A percentile compares a stretch with the other conserved stretches of the same genome.
These are phyloP conservation scores for Keithomyces neogunnii DNA, from an alignment of 2,329 filamentous ascomycete genomes.

Conservation along the genomic window DNA sequence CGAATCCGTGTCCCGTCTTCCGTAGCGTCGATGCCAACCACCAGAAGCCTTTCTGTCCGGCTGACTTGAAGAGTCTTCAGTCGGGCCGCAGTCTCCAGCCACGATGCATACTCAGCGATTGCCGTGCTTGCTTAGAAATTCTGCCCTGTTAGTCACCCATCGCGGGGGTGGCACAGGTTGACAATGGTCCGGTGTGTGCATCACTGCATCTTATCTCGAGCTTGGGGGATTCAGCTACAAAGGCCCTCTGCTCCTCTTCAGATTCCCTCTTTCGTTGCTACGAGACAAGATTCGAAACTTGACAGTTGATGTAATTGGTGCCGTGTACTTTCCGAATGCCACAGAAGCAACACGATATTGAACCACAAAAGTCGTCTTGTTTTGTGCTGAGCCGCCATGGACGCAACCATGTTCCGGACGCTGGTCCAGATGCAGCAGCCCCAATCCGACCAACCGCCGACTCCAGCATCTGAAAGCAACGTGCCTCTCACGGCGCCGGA, in stretches of 20 bases:
- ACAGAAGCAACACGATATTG: no score
- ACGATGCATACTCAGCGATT: neutral
- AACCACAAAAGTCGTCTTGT: neutral
- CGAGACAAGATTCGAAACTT: neutral
- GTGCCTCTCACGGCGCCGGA: conserved; percentile 21
- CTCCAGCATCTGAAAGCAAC: conserved; percentile 9
- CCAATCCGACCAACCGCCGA: conserved; percentile 7
- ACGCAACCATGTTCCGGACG: conserved; percentile 22
- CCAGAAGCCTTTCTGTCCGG: neutral
- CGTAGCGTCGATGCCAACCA: neutral
- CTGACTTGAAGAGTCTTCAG: neutral
- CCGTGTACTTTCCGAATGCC: no score
- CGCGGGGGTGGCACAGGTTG: neutral
- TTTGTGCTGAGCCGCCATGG: conserved; percentile 16
- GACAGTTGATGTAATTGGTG: conserved; percentile 2
- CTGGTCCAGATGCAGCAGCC: conserved; percentile 24
- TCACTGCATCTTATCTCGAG: neutral
- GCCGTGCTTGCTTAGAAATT: neutral
- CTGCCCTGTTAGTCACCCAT: neutral
- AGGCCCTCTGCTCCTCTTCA: no score
- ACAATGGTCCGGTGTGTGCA: neutral
- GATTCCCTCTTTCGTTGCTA: no score
- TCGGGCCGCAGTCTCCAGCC: neutral
- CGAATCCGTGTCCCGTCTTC: neutral
- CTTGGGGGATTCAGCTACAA: no score